Conservation (phyloP, 345 rosid species). For the Brassica incana region DNA sequence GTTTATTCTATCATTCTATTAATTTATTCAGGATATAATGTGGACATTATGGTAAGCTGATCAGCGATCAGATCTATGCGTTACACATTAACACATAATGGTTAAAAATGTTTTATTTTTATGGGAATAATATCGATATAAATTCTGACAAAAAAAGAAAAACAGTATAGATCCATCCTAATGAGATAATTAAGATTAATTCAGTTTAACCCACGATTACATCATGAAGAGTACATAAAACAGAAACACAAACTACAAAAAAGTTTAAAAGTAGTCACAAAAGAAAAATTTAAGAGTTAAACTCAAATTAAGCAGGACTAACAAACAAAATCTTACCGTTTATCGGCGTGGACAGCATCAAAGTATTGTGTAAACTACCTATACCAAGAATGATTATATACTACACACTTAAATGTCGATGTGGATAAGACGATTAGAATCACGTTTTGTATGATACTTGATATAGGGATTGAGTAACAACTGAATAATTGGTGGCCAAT, state of each 20-base stretch:
- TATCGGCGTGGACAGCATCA: background rate
- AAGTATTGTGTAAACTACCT: background rate
- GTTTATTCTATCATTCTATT: background rate
- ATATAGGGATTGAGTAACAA: background rate
- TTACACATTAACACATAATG: background rate
- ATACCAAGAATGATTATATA: background rate
- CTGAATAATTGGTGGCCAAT: background rate
- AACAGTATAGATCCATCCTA: background rate
- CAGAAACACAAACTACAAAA: background rate
- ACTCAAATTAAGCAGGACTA: background rate
- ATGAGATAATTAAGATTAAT: background rate
- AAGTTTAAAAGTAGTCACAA: background rate
- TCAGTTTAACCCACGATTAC: background rate
- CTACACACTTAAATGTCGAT: background rate
- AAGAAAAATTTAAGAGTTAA: background rate
- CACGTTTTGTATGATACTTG: background rate
- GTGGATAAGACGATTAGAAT: background rate
- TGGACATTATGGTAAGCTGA: background rate
- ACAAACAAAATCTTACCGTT: background rate
- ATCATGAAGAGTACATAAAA: background rate
- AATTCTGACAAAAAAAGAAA: background rate
- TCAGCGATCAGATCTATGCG: background rate
- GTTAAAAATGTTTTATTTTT: background rate
- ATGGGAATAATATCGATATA: background rate
- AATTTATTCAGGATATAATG: background rate